Evolutionary conservation across 768 basidiomycete species (phyloP).

Genomic region (Pleurotus platypus): DNA sequence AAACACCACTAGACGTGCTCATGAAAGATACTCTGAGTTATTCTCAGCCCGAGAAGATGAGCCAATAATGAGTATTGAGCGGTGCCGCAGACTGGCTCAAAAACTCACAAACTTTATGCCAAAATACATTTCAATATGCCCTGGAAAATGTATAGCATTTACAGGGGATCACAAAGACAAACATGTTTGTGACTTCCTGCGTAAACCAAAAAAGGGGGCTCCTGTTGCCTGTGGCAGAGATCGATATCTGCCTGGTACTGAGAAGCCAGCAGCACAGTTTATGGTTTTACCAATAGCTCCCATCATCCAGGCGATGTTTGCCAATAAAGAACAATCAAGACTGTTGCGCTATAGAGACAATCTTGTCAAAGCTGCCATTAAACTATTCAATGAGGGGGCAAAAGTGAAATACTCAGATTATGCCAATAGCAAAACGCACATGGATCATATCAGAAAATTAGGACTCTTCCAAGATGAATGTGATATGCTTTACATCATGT

Average conservation of each 20-base stretch:
- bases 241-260: background rate
- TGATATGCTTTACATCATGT: constrained; percentile 21
- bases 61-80: constrained; percentile 16
- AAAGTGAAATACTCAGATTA: constrained; percentile 20
- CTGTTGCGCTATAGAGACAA: constrained; percentile 20
- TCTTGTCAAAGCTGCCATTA: constrained; percentile 16
- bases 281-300: constrained; percentile 17
- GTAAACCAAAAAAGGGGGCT: constrained; percentile 13
- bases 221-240: constrained; percentile 9
- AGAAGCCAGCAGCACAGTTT: constrained; percentile 19
- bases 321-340: constrained; percentile 21
- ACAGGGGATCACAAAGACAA: constrained; percentile 15
- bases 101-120: constrained; percentile 15
- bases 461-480: constrained; percentile 19
- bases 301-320: constrained; percentile 22
- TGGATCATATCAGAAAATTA: constrained; percentile 14
- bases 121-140: constrained; percentile 20
- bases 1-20: constrained; percentile 20
- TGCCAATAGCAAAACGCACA: constrained; percentile 18
- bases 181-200: constrained; percentile 12
- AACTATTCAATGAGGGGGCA: constrained; percentile 14
- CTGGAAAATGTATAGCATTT: constrained; percentile 21
- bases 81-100: constrained; percentile 13
- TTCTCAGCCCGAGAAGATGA: constrained; percentile 13
- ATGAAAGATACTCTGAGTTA: constrained; percentile 15